These are phyloP conservation scores for Nicotiana knightiana DNA, from an alignment of 257 asterid genomes.

Conservation along the genomic window DNA sequence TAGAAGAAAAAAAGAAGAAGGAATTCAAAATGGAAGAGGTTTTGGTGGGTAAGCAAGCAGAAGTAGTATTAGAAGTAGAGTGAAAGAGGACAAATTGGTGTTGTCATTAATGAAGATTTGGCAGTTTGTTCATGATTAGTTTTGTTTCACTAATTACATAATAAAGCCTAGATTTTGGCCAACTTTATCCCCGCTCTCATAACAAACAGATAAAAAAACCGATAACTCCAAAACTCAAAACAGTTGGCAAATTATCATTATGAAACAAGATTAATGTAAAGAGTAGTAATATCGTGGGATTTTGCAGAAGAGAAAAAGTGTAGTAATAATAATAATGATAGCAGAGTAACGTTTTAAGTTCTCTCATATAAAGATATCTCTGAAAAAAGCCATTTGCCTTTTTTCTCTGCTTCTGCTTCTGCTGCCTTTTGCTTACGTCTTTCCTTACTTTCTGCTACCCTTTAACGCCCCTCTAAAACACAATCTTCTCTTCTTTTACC, in stretches of 20 bases:
- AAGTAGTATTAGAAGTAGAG: background rate
- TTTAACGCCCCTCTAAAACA: background rate
- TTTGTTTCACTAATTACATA: background rate
- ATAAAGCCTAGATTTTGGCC: slow-evolving; percentile 3
- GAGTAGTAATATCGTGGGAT: background rate
- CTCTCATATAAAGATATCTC: slow-evolving; percentile 16
- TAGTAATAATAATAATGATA: background rate
- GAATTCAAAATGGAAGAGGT: background rate
- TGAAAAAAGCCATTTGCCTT: slow-evolving; percentile 22
- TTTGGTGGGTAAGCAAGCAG: background rate
- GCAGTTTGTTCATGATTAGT: background rate
- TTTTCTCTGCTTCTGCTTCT: slow-evolving; percentile 19
- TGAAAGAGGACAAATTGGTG: background rate
- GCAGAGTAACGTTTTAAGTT: slow-evolving; percentile 22
- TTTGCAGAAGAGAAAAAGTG: background rate
- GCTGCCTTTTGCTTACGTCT: slow-evolving; percentile 6
- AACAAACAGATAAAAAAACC: background rate
- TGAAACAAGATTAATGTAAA: background rate
- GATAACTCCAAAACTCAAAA: background rate
- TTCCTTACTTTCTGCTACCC: slow-evolving; percentile 15
- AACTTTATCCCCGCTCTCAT: background rate
- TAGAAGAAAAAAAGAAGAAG: background rate
- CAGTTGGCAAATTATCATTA: background rate
- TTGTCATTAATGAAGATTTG: background rate
- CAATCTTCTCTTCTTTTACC: background rate